Conservation (phyloP, 345 rosid genomes). For the Gossypium arboreum region DNA sequence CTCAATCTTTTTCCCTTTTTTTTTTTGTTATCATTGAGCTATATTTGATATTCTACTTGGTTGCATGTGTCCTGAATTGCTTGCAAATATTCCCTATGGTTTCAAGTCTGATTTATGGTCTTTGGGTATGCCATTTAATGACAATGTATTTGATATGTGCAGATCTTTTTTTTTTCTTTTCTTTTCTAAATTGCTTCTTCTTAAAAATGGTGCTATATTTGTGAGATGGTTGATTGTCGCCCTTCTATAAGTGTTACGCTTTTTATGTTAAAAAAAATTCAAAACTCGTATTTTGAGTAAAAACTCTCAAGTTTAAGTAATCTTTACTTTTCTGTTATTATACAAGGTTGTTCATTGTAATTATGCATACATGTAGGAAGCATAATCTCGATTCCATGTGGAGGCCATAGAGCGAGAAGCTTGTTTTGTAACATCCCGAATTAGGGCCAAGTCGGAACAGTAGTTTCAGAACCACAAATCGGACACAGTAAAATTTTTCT, state of each 20-base stretch:
- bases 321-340: background rate
- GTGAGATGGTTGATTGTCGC: slow-evolving; percentile 80
- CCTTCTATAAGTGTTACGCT: slow-evolving; percentile 54
- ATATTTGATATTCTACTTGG: slow-evolving; percentile 4
- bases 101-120: slow-evolving; percentile 99
- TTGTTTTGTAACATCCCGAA: no score
- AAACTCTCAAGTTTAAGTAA: background rate
- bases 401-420: no score
- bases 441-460: no score
- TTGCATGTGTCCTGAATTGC: slow-evolving; percentile 82
- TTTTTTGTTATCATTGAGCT: slow-evolving; percentile 4
- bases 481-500: no score
- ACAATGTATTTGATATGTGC: background rate
- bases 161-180: background rate
- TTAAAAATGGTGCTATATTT: slow-evolving; percentile 87
- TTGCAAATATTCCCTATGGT: slow-evolving; percentile 95
- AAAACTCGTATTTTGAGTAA: slow-evolving; percentile 10
- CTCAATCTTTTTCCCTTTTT: slow-evolving; percentile 20
- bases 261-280: slow-evolving; percentile 7
- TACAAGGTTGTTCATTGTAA: slow-evolving; percentile 10
- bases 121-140: slow-evolving; percentile 47
- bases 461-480: no score
- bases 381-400: no score
- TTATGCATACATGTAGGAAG: slow-evolving; percentile 39
- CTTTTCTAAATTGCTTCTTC: slow-evolving; percentile 23